Base-by-base conservation (phyloP, 208 protist species). In the Crithidia sp. region DNA sequence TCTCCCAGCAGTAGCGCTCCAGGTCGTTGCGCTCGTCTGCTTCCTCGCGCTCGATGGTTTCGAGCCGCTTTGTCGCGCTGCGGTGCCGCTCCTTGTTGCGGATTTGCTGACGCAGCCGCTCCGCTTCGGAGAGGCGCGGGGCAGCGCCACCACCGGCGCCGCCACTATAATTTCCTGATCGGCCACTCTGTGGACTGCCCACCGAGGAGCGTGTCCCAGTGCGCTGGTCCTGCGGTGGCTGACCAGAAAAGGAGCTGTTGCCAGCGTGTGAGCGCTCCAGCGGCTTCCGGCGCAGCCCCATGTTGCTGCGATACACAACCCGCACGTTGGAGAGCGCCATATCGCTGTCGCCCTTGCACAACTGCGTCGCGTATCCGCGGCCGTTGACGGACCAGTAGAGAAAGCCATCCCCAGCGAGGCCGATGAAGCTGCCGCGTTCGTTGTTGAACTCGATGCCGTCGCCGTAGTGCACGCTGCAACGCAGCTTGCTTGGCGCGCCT, bases 351-450 rank as follows among this genome's bases (percentile, higher is more conserved):
- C 61, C 50, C 62, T 93, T 77, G 57, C 84, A 94, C 69, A 96
- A 66, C 49, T 73, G 74, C 39, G 87, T 78, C 16, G 93, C 90
- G 68, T 92, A 88, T 43, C 73, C 67, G 3, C 78, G 71, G 7
- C 84, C 89, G 39, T 86, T 84, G 14, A 60, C 63, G 52, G 79
- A 84, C 90, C 93, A 97, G 71, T 95, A 97, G 9, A 90, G 56
- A 52, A 60, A 91, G 41, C 85, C 78, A 62, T 97, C 90, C 2
- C 71, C 90, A 28, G 86, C 90, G 6, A 97, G 67, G 7, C 93
- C 93, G 43, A 95, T 78, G 69, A 95, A 94, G 75, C 82, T 84
- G 36, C 93, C 93, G 17, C 65, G 65, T 16, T 81, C 66, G 45
- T 67, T 44, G 50, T 88, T 82, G 56, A 79, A 89, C n/a, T 70